Evolutionary conservation across 2,329 filamentous ascomycete genomes (phyloP).

Genomic region (Coniochaeta hoffmannii): DNA sequence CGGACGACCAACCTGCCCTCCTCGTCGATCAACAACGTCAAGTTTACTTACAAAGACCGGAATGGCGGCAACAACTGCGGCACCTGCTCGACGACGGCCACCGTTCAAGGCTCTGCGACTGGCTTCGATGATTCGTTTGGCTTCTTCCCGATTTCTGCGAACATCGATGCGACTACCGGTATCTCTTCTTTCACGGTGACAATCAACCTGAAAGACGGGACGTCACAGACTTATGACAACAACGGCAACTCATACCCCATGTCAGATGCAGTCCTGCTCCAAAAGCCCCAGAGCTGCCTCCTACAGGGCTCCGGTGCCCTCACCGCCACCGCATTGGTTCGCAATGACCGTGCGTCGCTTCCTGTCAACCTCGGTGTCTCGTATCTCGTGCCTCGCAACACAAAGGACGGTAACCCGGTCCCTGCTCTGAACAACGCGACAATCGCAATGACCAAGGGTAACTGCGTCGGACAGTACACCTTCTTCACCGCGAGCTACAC

Average conservation of each 20-base stretch:
- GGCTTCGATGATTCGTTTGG: conserved; percentile 56
- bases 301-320: conserved; percentile 32
- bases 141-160: conserved; percentile 39
- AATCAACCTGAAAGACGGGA: conserved; percentile 39
- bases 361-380: conserved; percentile 34
- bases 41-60: conserved; percentile 49
- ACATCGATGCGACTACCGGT: conserved; percentile 49
- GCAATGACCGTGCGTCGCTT: conserved; percentile 35
- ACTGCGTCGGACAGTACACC: conserved; percentile 40
- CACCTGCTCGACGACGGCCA: conserved; percentile 37
- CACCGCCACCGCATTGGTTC: conserved; percentile 39
- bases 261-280: conserved; percentile 46
- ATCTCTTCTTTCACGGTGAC: conserved; percentile 55
- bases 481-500: conserved; percentile 35
- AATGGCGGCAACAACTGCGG: conserved; percentile 38
- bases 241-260: conserved; percentile 49
- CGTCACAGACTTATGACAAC: conserved; percentile 41
- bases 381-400: conserved; percentile 29
- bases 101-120: conserved; percentile 36
- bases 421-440: conserved; percentile 30
- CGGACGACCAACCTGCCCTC: conserved; percentile 40
- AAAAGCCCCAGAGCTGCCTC: conserved; percentile 50
- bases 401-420: conserved; percentile 32
- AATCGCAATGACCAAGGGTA: conserved; percentile 31
- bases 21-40: conserved; percentile 36